These are phyloP conservation scores for Castanea crenata DNA, from an alignment of 306 rosid genomes.

Conservation along the genomic window DNA sequence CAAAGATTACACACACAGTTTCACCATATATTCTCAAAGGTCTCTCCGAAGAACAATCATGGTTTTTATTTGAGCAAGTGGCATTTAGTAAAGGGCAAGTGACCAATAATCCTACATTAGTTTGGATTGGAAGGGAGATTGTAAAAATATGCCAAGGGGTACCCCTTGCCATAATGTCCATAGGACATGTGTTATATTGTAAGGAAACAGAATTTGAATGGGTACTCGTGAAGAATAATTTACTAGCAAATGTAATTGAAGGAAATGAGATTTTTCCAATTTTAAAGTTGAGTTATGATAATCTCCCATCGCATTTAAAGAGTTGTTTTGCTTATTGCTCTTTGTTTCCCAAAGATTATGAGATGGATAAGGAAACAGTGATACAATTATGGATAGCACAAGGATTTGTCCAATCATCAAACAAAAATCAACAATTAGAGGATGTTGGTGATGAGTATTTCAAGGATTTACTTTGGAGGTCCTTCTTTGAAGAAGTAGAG, in stretches of 20 bases:
- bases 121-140: constrained; percentile 26
- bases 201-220: constrained; percentile 25
- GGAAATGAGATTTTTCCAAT: constrained; percentile 26
- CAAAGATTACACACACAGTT: neutral
- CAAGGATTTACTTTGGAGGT: constrained; percentile 5
- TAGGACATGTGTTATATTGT: constrained; percentile 27
- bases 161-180: constrained; percentile 24
- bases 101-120: neutral
- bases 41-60: constrained; percentile 3
- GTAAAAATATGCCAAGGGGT: constrained; percentile 20
- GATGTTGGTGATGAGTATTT: neutral
- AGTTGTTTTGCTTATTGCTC: constrained; percentile 5
- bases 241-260: constrained; percentile 13
- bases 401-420: neutral
- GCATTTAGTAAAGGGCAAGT: constrained; percentile 18
- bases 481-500: constrained; percentile 8
- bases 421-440: neutral
- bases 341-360: neutral
- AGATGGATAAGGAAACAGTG: neutral
- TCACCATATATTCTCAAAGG: constrained; percentile 13
- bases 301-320: constrained; percentile 37
- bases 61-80: constrained; percentile 25
- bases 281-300: constrained; percentile 24
- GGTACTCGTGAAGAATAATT: constrained; percentile 26
- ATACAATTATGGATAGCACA: neutral